Percentiles rank a stretch among this genome's conserved stretches.
phyloP scores from a whole-genome alignment of 805 yeast species.

The Candida golubevii region DNA sequence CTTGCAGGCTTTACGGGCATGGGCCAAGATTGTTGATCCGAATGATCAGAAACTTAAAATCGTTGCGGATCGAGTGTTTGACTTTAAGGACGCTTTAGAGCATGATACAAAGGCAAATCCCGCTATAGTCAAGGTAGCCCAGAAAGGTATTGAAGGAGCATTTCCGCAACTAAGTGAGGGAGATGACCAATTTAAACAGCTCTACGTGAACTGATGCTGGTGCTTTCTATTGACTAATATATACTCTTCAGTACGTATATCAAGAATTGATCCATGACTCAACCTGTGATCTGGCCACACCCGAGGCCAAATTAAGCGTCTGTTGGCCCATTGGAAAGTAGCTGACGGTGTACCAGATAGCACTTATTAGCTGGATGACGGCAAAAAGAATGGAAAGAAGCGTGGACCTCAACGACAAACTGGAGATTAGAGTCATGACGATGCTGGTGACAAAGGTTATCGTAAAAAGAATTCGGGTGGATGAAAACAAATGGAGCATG shows the following conservation, averaged over 20 bases:
- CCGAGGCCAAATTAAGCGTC: conserved; percentile 38
- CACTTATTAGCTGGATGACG: conserved; percentile 36
- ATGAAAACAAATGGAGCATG: conserved; percentile 38
- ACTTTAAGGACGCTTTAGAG: conserved; percentile 28
- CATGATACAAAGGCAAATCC: conserved; percentile 38
- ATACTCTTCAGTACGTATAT: not conserved
- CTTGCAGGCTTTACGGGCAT: conserved; percentile 41
- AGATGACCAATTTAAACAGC: conserved; percentile 14
- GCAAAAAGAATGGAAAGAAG: conserved; percentile 40
- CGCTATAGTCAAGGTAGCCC: conserved; percentile 42
- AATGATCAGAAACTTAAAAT: conserved; percentile 14
- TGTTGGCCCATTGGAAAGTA: conserved; percentile 46
- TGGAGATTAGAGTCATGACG: conserved; percentile 34
- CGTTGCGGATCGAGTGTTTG: conserved; percentile 30
- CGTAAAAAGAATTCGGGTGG: conserved; percentile 38
- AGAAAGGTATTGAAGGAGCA: conserved; percentile 31
- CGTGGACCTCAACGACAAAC: conserved; percentile 35
- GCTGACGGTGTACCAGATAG: conserved; percentile 44
- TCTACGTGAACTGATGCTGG: conserved; percentile 10
- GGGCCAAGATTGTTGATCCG: conserved; percentile 34
- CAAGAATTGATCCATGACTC: conserved; percentile 39
- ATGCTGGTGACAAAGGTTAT: conserved; percentile 37
- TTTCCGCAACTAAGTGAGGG: conserved; percentile 31
- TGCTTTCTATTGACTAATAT: not conserved
- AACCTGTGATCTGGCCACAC: conserved; percentile 42